Evolutionary conservation across 805 yeast genomes (phyloP).

Genomic region (Phaffomyces antillensis): DNA sequence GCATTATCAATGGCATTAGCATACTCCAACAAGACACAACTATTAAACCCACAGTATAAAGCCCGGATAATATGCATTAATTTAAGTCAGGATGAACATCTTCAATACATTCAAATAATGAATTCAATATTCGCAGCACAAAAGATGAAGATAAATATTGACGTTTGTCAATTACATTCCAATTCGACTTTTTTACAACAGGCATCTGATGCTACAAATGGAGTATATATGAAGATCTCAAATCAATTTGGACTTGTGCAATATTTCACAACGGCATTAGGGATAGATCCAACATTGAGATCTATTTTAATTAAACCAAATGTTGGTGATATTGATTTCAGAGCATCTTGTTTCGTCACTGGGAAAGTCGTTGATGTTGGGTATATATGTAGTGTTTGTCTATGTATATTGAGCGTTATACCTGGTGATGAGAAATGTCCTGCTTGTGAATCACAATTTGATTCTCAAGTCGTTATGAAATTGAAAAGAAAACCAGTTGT

Average conservation of each 20-base stretch:
- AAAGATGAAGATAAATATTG: slow-evolving; percentile 82
- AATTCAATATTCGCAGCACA: slow-evolving; percentile 95
- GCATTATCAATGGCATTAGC: slow-evolving; percentile 80
- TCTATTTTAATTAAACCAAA: slow-evolving; percentile 76
- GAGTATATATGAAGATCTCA: slow-evolving; percentile 67
- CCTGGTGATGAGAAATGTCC: slow-evolving; percentile 74
- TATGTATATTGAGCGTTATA: slow-evolving; percentile 65
- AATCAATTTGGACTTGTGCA: slow-evolving; percentile 76
- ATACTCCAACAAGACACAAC: slow-evolving; percentile 55
- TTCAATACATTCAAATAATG: slow-evolving; percentile 90
- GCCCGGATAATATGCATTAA: slow-evolving; percentile 60
- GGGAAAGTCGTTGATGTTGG: slow-evolving; percentile 91
- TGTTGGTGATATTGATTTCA: slow-evolving; percentile 71
- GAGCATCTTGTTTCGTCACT: slow-evolving; percentile 90
- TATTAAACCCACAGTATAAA: slow-evolving; percentile 39
- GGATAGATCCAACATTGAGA: slow-evolving; percentile 79
- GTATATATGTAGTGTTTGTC: slow-evolving; percentile 89
- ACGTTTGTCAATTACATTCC: slow-evolving; percentile 73
- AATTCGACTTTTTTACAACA: slow-evolving; percentile 86
- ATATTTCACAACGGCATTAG: slow-evolving; percentile 72
- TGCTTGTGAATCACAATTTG: slow-evolving; percentile 77
- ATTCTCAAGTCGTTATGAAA: slow-evolving; percentile 49
- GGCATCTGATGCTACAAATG: slow-evolving; percentile 91
- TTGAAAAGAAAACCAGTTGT: slow-evolving; percentile 58
- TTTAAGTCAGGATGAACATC: slow-evolving; percentile 65